Conservation (phyloP, 2,329 filamentous ascomycete genomes). For the Alternaria burnsii region DNA sequence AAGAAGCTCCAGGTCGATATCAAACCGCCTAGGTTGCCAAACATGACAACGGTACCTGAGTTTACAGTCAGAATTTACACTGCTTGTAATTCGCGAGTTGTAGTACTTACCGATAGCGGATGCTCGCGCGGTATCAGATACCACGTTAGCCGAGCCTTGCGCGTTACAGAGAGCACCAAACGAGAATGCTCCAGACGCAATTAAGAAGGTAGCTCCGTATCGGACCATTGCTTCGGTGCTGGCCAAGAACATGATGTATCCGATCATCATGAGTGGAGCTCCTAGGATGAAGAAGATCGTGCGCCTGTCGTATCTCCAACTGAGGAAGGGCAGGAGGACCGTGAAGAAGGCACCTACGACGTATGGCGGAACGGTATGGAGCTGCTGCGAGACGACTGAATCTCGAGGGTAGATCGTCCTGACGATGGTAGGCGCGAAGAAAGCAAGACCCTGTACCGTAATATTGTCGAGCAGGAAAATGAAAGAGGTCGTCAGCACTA, state of each 20-base stretch:
- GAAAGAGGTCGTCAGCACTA: slow-evolving; percentile 64
- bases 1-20: slow-evolving; percentile 73
- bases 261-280: slow-evolving; percentile 71
- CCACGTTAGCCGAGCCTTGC: slow-evolving; percentile 73
- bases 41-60: slow-evolving; percentile 69
- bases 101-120: slow-evolving; percentile 64
- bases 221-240: slow-evolving; percentile 59
- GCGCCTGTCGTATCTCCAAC: slow-evolving; percentile 68
- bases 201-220: slow-evolving; percentile 76
- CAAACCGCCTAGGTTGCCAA: slow-evolving; percentile 76
- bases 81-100: too few relatives aligned
- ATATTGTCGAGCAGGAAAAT: slow-evolving; percentile 73
- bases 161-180: slow-evolving; percentile 73
- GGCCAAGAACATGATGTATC: slow-evolving; percentile 74
- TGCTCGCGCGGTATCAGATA: slow-evolving; percentile 73
- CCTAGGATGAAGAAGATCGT: slow-evolving; percentile 68
- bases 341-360: slow-evolving; percentile 74
- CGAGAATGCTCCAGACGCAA: slow-evolving; percentile 70
- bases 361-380: slow-evolving; percentile 76
- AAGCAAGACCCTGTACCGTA: slow-evolving; percentile 74
- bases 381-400: slow-evolving; percentile 69
- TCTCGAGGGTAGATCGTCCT: slow-evolving; percentile 70
- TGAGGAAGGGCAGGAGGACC: slow-evolving; percentile 67
- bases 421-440: slow-evolving; percentile 76
- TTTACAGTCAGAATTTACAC: neutral